phyloP scores from a whole-genome alignment of 2,329 filamentous ascomycete genomes.

The Colletotrichum costaricense region DNA sequence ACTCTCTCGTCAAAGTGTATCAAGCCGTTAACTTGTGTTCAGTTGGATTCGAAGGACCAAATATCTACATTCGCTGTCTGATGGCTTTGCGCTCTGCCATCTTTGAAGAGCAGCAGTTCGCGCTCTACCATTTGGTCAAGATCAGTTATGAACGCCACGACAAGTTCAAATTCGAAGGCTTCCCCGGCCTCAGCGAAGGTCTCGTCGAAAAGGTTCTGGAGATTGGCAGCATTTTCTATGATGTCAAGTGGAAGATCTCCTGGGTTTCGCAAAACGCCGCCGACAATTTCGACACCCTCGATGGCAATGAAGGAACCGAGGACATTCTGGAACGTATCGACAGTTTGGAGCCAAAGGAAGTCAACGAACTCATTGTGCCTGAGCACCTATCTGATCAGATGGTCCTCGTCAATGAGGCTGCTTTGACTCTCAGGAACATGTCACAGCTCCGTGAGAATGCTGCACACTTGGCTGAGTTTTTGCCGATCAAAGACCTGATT shows the following conservation, averaged over 20 bases:
- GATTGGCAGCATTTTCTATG: constrained; percentile 82
- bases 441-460: constrained; percentile 93
- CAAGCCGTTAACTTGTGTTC: constrained; percentile 8
- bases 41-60: constrained; percentile 78
- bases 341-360: constrained; percentile 67
- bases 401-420: constrained; percentile 84
- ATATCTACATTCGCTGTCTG: constrained; percentile 91
- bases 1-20: not conserved
- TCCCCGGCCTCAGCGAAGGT: constrained; percentile 87
- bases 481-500: constrained; percentile 81
- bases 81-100: constrained; percentile 85
- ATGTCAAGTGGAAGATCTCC: constrained; percentile 83
- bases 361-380: constrained; percentile 76
- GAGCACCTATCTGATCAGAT: constrained; percentile 77
- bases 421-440: constrained; percentile 93
- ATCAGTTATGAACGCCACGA: constrained; percentile 95
- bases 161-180: constrained; percentile 95
- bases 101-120: constrained; percentile 88
- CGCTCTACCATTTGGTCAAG: constrained; percentile 91
- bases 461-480: constrained; percentile 78
- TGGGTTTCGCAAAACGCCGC: constrained; percentile 64
- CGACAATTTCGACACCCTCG: constrained; percentile 58
- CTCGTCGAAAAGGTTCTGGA: constrained; percentile 87
- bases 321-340: constrained; percentile 75
- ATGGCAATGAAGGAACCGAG: constrained; percentile 61